Evolutionary conservation across 2,329 filamentous ascomycete genomes (phyloP), one percentile per base, ranked within the genome.

Genomic region (Talaromyces sp.): DNA sequence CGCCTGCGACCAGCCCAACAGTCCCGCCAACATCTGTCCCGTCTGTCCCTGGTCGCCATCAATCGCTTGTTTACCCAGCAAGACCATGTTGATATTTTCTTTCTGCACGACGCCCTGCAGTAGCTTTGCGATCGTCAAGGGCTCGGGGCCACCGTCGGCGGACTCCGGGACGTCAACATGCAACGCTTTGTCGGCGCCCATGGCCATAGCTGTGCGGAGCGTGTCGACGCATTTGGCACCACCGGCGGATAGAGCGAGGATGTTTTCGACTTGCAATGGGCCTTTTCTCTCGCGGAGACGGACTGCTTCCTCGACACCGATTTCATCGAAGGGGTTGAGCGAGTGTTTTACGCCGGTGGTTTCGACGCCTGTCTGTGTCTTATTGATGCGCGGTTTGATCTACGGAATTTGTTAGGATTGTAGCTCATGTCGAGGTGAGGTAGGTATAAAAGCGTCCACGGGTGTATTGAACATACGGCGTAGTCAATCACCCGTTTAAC

Each of bases 291-390:
- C 94, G 79, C 95, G 93, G 76, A 99, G 90, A 47, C 92, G 92
- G 60, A 97, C 91, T 60, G 93, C 92, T 83, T 98, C 95, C 82
- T 99, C 95, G 79, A 99, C 89, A 50, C 93, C 96, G 74, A 99
- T 91, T 80, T 99, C 95, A 84, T 99, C 95, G 82, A 99, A 99
- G 22, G 95, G 95, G 85, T 98, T 99, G 87, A 99, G 94, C 77
- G 90, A 93, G 86, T 98, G 94, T 82, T 98, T 98, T 75, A 98
- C 93, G 71, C 91, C 91, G 69, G 89, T 85, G 63, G 91, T 97
- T 81, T 97, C 94, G 80, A 99, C 90, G 75, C 88, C 94, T 67
- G 94, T 97, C 80, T 87, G 84, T 69, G 88, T 77, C 71, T 88
- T 87, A 82, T 89, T 90, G 75, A 90, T 87, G 70, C 87, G 86